Evolutionary conservation across 495 filamentous ascomycete genomes (phyloP).

Genomic region (Talaromyces trachyspermus): DNA sequence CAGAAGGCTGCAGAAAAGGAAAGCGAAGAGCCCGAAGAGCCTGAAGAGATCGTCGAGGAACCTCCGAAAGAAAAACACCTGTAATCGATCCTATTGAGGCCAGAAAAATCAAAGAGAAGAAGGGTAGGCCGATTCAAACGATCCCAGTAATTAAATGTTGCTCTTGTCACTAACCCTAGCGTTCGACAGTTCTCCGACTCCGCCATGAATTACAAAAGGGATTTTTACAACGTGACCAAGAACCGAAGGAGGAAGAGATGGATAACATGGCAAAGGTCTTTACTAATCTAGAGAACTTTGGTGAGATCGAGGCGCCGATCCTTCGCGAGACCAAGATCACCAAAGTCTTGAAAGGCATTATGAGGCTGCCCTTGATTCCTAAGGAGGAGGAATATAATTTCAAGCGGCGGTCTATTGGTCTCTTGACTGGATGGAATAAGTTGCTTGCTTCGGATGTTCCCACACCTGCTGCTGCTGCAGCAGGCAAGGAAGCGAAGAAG

Average conservation of each 20-base stretch:
- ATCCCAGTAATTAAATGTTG: no score
- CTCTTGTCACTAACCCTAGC: background rate
- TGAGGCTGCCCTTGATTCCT: conserved; percentile 75
- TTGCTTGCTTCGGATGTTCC: conserved; percentile 61
- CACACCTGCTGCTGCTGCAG: conserved; percentile 30
- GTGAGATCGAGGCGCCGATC: conserved; percentile 76
- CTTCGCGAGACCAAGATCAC: conserved; percentile 85
- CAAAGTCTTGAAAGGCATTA: conserved; percentile 85
- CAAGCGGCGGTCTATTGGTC: conserved; percentile 64
- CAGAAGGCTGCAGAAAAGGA: conserved; percentile 38
- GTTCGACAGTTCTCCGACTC: conserved; percentile 59
- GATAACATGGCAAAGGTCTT: conserved; percentile 70
- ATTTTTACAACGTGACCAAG: conserved; percentile 71
- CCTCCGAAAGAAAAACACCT: conserved; percentile 46
- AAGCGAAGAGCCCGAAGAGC: background rate
- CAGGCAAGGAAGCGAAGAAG: conserved; percentile 37
- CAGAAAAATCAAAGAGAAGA: conserved; percentile 58
- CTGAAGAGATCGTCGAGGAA: conserved; percentile 34
- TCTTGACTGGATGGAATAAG: conserved; percentile 78
- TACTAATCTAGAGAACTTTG: conserved; percentile 66
- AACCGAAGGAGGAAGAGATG: conserved; percentile 88
- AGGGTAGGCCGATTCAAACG: conserved; percentile 56
- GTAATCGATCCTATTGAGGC: conserved; percentile 51
- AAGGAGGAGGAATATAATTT: conserved; percentile 79
- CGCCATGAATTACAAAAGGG: conserved; percentile 89